These are phyloP conservation scores for Candida fluviatilis DNA, from an alignment of 805 yeast species.

Conservation along the genomic window DNA sequence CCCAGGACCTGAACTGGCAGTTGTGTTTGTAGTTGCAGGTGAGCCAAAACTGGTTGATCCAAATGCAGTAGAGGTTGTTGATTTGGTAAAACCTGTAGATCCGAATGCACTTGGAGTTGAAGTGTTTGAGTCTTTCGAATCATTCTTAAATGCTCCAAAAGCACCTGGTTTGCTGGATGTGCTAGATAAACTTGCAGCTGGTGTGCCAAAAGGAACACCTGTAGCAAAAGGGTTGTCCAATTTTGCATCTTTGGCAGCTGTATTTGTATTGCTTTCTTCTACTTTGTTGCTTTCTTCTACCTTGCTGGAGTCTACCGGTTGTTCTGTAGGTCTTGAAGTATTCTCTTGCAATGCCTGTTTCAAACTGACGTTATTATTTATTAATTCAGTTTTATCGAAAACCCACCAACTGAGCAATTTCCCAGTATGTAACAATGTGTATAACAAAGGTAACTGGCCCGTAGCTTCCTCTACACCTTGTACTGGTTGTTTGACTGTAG, in stretches of 20 bases:
- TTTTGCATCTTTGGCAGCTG: neutral
- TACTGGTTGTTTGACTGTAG: constrained; percentile 48
- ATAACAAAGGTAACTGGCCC: constrained; percentile 60
- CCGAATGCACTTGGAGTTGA: constrained; percentile 11
- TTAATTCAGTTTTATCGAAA: constrained; percentile 51
- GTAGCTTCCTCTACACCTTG: constrained; percentile 52
- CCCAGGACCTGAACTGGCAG: constrained; percentile 6
- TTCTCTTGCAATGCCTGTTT: constrained; percentile 7
- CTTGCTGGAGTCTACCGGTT: neutral
- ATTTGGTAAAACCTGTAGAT: constrained; percentile 10
- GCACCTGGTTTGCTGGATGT: neutral
- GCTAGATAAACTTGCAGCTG: no score
- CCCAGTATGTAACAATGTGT: constrained; percentile 63
- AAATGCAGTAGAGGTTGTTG: constrained; percentile 14
- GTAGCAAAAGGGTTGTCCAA: neutral
- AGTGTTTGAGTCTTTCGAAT: neutral
- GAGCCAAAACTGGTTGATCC: constrained; percentile 15
- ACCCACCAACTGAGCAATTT: constrained; percentile 60
- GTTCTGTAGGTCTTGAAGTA: neutral
- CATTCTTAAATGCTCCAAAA: constrained; percentile 1
- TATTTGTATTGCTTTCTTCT: neutral
- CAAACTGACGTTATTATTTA: constrained; percentile 25
- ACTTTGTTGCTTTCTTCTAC: neutral
- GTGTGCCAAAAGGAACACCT: neutral
- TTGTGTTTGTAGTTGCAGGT: constrained; percentile 5